These are phyloP conservation scores for Tuber magnatum DNA, from an alignment of 495 filamentous ascomycete species.

Conservation along the genomic window DNA sequence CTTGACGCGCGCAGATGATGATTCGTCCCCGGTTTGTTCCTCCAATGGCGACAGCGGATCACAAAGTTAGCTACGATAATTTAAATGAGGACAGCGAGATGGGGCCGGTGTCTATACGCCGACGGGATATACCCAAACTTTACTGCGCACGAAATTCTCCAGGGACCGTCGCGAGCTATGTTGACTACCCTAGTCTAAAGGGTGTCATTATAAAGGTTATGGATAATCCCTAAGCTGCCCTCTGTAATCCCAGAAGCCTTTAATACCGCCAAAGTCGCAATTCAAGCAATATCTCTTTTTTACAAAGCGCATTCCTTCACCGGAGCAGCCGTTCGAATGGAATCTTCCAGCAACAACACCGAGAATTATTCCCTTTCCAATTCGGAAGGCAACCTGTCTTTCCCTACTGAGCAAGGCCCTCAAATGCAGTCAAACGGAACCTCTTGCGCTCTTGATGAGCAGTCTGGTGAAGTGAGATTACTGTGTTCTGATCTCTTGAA, in stretches of 20 bases:
- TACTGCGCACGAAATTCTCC: not conserved
- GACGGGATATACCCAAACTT: not conserved
- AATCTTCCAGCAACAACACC: not conserved
- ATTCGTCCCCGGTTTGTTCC: not conserved
- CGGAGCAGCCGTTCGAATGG: not conserved
- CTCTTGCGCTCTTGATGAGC: not conserved
- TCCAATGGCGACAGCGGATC: not conserved
- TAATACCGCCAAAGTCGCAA: not conserved
- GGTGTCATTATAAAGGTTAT: not conserved
- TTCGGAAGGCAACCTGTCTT: not conserved
- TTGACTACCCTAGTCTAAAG: not conserved
- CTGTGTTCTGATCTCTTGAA: not conserved
- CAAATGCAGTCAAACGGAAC: not conserved
- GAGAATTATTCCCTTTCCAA: not conserved
- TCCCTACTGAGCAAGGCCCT: not conserved
- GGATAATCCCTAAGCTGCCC: not conserved
- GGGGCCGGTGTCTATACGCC: not conserved
- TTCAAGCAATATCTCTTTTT: not conserved
- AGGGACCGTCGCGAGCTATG: not conserved
- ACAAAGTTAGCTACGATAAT: not conserved
- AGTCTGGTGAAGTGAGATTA: not conserved
- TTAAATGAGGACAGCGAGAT: not conserved
- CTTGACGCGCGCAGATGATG: not conserved
- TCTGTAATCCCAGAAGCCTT: not conserved
- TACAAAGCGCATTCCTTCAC: not conserved